Base-by-base conservation (phyloP, 2,329 filamentous ascomycete species). In the Curvularia sp. region DNA sequence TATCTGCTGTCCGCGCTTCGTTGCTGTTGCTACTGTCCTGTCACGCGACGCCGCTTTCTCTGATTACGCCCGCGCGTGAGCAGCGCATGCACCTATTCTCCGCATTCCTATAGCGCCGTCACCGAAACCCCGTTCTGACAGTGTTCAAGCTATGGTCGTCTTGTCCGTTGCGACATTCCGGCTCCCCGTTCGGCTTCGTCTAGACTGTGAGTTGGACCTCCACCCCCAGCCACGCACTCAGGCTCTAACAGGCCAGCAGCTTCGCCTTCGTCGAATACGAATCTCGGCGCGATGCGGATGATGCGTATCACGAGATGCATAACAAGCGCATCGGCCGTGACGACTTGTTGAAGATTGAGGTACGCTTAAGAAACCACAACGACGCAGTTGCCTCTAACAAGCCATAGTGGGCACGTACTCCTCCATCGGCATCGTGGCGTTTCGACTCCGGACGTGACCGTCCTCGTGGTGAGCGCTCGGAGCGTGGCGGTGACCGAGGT, bases 181-280 rank as follows among this genome's bases (percentile, higher is more conserved):
- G 95, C 95, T 61, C 95, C 95, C 52, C 90, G 95, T 65, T 97
- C 93, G 65, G 93, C 94, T 3, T 92, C 90, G 47, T 97, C 92
- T 82, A 89, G 95, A 80, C 89, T 99, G 95, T 98, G 84, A 87
- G 94, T 90, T 54, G n/a, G 49, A 34, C 56, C 41, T 51, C 23
- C 49, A 21, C 28, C 9, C 9, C 27, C 12, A 32, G 32, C 23
- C 46, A 50, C 36, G 34, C 21, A 48, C 41, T 45, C 53, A 27
- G 59, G 60, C 49, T 59, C 60, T 72, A 61, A 75, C 65, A 39
- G 50, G 52, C 27, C 63, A 87, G 94, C 64, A 88, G 95, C 69
- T 99, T 99, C 79, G 95, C 95, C 36, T 99, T 99, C 78, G 95
- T 99, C 66, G 95, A 99, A 81, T 99, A 99, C 80, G 95, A 99